These are phyloP conservation scores for Coemansia sp. DNA, from an alignment of 192 early-diverging fungal species.

Conservation along the genomic window DNA sequence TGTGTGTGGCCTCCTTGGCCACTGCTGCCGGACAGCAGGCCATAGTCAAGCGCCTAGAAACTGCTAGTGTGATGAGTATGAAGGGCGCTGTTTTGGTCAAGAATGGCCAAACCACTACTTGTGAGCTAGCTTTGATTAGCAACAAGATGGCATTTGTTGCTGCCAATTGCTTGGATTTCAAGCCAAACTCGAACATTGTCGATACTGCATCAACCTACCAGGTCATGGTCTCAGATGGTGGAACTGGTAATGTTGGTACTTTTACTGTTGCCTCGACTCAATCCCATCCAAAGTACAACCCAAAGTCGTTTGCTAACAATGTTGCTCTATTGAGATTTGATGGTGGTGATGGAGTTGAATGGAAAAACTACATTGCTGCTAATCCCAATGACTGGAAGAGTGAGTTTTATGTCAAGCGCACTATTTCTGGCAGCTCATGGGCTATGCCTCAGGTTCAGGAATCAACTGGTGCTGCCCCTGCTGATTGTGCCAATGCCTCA, in stretches of 20 bases:
- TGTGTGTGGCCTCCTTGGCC: constrained; percentile 5
- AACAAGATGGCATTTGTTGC: constrained; percentile 40
- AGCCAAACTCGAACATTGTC: constrained; percentile 11
- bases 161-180: constrained; percentile 32
- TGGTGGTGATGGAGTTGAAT: background rate
- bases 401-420: constrained; percentile 23
- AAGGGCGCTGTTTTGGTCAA: constrained; percentile 33
- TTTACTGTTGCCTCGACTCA: constrained; percentile 14
- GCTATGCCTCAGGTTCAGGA: constrained; percentile 11
- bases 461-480: constrained; percentile 2
- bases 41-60: constrained; percentile 28
- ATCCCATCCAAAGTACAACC: constrained; percentile 35
- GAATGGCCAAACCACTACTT: constrained; percentile 30
- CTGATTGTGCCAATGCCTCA: constrained; percentile 20
- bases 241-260: constrained; percentile 18
- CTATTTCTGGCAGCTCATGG: constrained; percentile 6
- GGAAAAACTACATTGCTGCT: constrained; percentile 48
- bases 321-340: constrained; percentile 30
- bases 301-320: constrained; percentile 39
- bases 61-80: constrained; percentile 12
- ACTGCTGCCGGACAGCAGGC: constrained; percentile 45
- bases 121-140: constrained; percentile 45
- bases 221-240: constrained; percentile 26
- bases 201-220: constrained; percentile 22
- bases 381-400: constrained; percentile 36